Base-by-base conservation (phyloP, 2,329 filamentous ascomycete species). In the Chalaropsis ovoidea region DNA sequence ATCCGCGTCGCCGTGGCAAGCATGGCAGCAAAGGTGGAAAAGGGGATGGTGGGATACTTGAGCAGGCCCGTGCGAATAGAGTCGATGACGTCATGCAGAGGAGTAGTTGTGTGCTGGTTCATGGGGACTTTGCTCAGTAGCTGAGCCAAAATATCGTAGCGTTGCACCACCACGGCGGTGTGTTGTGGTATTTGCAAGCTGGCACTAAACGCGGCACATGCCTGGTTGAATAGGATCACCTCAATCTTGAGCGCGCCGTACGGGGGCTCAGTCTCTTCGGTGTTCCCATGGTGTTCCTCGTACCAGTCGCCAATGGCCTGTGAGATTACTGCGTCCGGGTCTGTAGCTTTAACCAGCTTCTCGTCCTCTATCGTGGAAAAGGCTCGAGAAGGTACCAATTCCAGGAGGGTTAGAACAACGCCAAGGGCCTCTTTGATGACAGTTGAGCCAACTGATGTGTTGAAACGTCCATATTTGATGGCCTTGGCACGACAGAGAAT, bases 271-370 rank as follows among this genome's bases (percentile, higher is more conserved):
- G 80, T 79, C 43, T 81, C 79, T 67, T 90, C 87, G 22, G 88
- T 75, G 69, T 84, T 89, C 52, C 85, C 86, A 72, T 89, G 87
- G 67, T 88, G 86, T 67, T 82, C 78, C 42, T 85, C 78, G 72
- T 91, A 91, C 71, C 90, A 91, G 10, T 77, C 75, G 70, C 79
- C 81, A 63, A 90, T 84, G 67, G 76, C 82, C 68, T 81, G 81
- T 58, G 88, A 73, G 11, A 88, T 75, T 45, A 85, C 81, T 2
- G 45, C 47, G 41, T 65, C 67, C 17, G 52, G 58, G 31, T 67
- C 61, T 15, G 47, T 63, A 31, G 65, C 60, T n/a, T 45, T 65
- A 2, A 43, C 63, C 11, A 19, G 17, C 8, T 69, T 70, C 67
- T 72, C 67, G 69, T 58, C 65, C 61, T 65, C 68, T 13, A 69